phyloP scores from a whole-genome alignment of 371 early-diverging fungal species.

The Basidiobolus meristosporus region DNA sequence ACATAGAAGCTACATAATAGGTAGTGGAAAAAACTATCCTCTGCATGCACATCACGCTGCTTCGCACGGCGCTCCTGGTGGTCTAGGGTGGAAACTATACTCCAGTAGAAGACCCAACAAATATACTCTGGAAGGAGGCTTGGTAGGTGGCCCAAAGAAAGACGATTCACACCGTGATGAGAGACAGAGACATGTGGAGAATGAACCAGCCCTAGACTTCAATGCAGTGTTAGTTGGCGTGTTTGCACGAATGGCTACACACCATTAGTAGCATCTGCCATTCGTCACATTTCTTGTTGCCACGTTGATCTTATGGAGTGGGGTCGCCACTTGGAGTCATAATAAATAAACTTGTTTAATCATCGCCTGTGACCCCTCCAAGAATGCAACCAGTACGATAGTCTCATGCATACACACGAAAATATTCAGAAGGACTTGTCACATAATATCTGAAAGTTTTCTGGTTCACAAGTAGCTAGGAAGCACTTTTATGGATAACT shows the following conservation, averaged over 20 bases:
- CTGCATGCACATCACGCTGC: slow-evolving; percentile 37
- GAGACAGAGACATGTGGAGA: slow-evolving; percentile 22
- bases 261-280: no score
- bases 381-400: no score
- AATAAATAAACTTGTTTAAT: no score
- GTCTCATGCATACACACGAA: no score
- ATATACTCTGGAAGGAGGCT: slow-evolving; percentile 26
- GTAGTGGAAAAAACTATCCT: slow-evolving; percentile 32
- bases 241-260: slow-evolving; percentile 1
- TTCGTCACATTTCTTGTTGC: no score
- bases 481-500: no score
- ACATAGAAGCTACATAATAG: slow-evolving; percentile 33
- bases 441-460: no score
- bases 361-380: no score
- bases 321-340: no score
- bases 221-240: slow-evolving; percentile 25
- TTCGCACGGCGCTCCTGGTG: slow-evolving; percentile 30
- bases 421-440: no score
- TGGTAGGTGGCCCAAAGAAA: slow-evolving; percentile 37
- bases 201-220: slow-evolving; percentile 34
- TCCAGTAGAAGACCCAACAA: slow-evolving; percentile 11
- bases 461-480: no score
- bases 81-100: slow-evolving; percentile 26
- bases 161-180: slow-evolving; percentile 25
- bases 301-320: no score